Evolutionary conservation across 164 flowering plant species (phyloP).

Genomic region (Tetrastigma voinierianum): DNA sequence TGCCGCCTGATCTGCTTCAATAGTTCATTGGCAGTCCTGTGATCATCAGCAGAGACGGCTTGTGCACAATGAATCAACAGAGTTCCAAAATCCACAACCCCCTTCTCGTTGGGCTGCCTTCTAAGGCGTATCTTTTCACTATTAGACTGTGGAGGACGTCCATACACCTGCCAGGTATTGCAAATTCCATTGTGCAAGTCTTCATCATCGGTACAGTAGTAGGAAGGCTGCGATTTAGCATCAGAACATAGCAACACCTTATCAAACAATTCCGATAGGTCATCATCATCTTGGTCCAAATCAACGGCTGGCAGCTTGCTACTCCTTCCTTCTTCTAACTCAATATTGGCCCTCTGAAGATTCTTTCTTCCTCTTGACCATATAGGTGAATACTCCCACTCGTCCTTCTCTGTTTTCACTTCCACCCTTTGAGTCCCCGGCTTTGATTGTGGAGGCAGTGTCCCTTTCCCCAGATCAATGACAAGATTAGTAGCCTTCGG

Average conservation of each 20-base stretch:
- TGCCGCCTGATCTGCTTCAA: conserved; percentile 41
- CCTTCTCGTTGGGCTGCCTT: conserved; percentile 24
- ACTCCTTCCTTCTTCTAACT: conserved; percentile 29
- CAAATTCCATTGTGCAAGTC: conserved; percentile 3
- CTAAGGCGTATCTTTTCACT: conserved; percentile 28
- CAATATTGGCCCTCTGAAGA: conserved; percentile 25
- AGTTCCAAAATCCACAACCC: conserved; percentile 48
- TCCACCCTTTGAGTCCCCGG: background rate
- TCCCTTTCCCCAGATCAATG: conserved; percentile 17
- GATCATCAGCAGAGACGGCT: conserved; percentile 30
- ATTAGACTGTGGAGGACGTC: conserved; percentile 10
- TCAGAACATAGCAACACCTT: conserved; percentile 24
- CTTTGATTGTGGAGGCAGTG: background rate
- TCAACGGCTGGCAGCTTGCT: conserved; percentile 35
- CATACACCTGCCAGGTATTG: conserved; percentile 15
- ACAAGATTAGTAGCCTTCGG: conserved; percentile 24
- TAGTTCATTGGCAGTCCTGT: conserved; percentile 29
- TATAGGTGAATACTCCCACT: conserved; percentile 13
- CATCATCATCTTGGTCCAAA: conserved; percentile 28
- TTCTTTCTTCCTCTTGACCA: conserved; percentile 23
- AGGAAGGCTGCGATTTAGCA: background rate
- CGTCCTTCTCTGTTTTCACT: conserved; percentile 18
- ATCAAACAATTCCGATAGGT: conserved; percentile 48
- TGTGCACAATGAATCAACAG: conserved; percentile 50
- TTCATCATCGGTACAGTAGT: conserved; percentile 1